Evolutionary conservation across 495 filamentous ascomycete species (phyloP).

Genomic region (Annulohypoxylon stygium): DNA sequence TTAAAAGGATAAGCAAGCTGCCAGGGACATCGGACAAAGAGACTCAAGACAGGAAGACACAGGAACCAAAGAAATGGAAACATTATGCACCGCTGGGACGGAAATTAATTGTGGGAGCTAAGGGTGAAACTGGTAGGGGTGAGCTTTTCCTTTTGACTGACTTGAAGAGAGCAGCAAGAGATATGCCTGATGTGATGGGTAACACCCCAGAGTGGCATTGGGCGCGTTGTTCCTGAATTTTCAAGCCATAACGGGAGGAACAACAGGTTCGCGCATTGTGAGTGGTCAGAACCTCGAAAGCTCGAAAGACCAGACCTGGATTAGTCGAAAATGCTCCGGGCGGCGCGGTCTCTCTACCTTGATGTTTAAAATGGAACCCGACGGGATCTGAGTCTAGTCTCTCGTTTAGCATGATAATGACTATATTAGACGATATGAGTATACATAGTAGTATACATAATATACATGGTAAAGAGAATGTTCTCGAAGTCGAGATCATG

Average conservation of each 20-base stretch:
- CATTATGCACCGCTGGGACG: conserved; percentile 28
- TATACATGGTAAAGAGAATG: not conserved
- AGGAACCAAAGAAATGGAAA: conserved; percentile 30
- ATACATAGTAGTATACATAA: too few species aligned
- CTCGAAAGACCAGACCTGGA: conserved; percentile 6
- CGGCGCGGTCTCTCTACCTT: conserved; percentile 17
- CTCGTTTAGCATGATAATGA: conserved; percentile 12
- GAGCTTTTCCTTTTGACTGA: conserved; percentile 11
- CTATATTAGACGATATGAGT: conserved; percentile 10
- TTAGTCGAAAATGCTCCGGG: conserved; percentile 31
- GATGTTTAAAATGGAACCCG: conserved; percentile 12
- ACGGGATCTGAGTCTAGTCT: conserved; percentile 2
- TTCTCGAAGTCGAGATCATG: not conserved
- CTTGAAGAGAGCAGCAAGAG: conserved; percentile 1
- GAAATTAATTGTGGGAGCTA: conserved; percentile 48
- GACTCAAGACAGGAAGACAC: not conserved
- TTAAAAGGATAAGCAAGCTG: not conserved
- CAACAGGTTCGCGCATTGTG: conserved; percentile 24
- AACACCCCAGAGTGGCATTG: conserved; percentile 36
- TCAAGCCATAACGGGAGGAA: conserved; percentile 30
- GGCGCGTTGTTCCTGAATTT: conserved; percentile 47
- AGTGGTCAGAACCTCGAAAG: conserved; percentile 22
- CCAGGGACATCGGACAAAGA: conserved; percentile 31
- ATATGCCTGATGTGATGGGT: conserved; percentile 38
- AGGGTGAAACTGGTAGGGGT: conserved; percentile 40